phyloP scores from a whole-genome alignment of 306 rosid genomes.

The Astragalus glycyphyllos region DNA sequence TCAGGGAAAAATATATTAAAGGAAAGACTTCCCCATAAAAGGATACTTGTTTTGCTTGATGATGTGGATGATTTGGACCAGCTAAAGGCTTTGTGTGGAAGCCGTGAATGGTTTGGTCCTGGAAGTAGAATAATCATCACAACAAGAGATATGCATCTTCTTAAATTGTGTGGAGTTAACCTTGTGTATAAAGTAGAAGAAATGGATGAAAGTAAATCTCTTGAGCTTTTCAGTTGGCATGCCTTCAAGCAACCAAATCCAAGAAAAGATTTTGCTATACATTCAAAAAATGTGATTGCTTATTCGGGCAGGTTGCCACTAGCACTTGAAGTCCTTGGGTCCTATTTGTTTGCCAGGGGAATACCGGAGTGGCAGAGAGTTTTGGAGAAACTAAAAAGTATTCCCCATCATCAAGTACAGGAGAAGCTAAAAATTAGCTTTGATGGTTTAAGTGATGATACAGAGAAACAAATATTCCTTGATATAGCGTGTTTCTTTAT shows the following conservation, averaged over 20 bases:
- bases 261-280: background rate
- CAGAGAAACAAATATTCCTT: constrained; percentile 2
- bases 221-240: constrained; percentile 21
- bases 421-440: constrained; percentile 8
- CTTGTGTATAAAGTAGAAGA: background rate
- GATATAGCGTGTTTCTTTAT: constrained; percentile 23
- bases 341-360: background rate
- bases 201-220: constrained; percentile 6
- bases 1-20: constrained; percentile 13
- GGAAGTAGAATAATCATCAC: constrained; percentile 26
- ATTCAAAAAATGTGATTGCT: background rate
- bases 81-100: constrained; percentile 13
- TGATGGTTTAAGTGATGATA: constrained; percentile 8
- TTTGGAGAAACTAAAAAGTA: constrained; percentile 5
- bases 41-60: constrained; percentile 5
- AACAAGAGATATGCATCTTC: constrained; percentile 1
- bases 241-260: constrained; percentile 19
- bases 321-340: constrained; percentile 37
- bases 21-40: background rate
- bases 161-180: background rate
- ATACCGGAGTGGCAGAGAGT: constrained; percentile 8
- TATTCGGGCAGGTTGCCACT: constrained; percentile 30
- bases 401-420: constrained; percentile 10
- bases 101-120: background rate
- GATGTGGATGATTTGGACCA: constrained; percentile 13